phyloP scores from a whole-genome alignment of 179 eudicot species.

The Dionaea muscipula region DNA sequence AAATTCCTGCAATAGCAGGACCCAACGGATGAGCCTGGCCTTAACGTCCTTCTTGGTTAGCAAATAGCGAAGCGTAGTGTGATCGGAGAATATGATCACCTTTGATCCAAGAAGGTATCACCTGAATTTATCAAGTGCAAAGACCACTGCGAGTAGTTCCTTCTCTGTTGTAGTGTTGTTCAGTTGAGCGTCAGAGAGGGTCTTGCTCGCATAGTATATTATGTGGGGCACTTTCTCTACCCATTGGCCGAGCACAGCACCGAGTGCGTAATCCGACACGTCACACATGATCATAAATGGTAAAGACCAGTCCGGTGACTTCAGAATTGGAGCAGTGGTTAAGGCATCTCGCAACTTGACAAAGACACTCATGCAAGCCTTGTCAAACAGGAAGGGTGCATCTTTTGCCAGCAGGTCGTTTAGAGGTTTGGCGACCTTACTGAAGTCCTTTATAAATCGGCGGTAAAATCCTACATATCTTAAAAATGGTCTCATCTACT shows the following conservation, averaged over 20 bases:
- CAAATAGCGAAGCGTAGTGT: not conserved
- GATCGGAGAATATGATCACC: not conserved
- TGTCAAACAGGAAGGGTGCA: not conserved
- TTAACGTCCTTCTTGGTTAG: not conserved
- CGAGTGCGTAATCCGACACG: not conserved
- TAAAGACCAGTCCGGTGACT: not conserved
- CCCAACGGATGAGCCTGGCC: constrained; percentile 1
- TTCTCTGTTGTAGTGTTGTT: constrained; percentile 1
- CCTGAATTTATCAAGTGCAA: constrained; percentile 1
- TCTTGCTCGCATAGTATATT: not conserved
- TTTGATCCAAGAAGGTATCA: not conserved
- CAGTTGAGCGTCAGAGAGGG: not conserved
- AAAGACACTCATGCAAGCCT: not conserved
- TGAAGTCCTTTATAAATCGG: not conserved
- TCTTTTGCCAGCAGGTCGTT: not conserved
- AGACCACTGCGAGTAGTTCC: constrained; percentile 6
- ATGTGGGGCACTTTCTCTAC: not conserved
- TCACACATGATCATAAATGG: not conserved
- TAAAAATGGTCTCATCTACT: not conserved
- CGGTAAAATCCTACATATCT: not conserved
- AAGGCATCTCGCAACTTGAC: not conserved
- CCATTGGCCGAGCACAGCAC: not conserved
- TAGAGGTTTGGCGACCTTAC: not conserved
- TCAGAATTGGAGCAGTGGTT: not conserved
- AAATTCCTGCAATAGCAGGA: not conserved